Evolutionary conservation across 345 rosid genomes (phyloP), one percentile per base, ranked within the genome.

Genomic region (Brassica juncea): DNA sequence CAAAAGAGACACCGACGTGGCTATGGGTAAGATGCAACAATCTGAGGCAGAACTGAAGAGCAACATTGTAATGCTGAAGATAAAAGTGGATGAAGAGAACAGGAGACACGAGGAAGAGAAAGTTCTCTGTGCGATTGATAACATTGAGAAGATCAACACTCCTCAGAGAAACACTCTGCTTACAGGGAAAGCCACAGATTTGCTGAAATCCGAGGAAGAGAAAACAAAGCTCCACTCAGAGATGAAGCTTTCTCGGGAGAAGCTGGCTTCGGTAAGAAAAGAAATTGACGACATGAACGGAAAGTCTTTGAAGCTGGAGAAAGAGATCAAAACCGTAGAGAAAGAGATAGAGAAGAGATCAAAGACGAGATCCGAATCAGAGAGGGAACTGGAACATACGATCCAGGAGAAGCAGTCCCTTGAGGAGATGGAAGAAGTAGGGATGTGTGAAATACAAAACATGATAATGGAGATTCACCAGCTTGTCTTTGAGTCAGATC

Each of bases 111-210:
- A 95, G 67, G 86, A 80, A 11, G 97, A 88, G 44, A 91, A 87
- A 72, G 91, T 91, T 73, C 92, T 95, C 9, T 87, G 92, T 59
- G 70, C 99, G 39, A 90, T 91, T 37, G 99, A 95, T 64, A 93
- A 95, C 77, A 73, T 91, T 2, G 94, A 93, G 70, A 89, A 86
- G 59, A 74, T 30, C 3, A 87, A 85, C 66, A 80, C 83, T 57
- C 73, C 82, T 28, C 86, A 82, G 25, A 82, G 73, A 16, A 83
- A 82, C 66, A 84, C 87, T 87, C 81, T 79, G 57, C 74, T 85
- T 21, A 87, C 88, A 5, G 84, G 94, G 14, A 90, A 87, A 86
- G 98, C 98, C 11, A 85, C 88, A 0, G 99, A 95, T 34, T 77
- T 95, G 70, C 81, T 95, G 57, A 88, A 87, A 73, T 89, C 88